Conservation (phyloP, 2,329 filamentous ascomycete genomes). For the Nigrospora oryzae region DNA sequence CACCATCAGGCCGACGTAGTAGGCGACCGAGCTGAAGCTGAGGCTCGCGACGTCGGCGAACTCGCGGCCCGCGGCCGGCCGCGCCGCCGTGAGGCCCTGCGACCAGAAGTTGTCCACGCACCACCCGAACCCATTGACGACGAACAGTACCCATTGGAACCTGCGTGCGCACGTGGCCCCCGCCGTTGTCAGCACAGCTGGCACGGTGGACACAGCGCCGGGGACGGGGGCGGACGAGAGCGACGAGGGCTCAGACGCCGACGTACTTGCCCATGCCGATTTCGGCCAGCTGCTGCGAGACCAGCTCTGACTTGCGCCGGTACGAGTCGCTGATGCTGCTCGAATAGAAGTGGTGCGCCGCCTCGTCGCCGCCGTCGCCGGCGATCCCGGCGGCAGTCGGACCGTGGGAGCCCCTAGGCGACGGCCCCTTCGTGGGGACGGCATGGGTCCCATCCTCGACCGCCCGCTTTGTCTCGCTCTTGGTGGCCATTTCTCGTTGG, state of each 20-base stretch:
- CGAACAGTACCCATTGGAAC: slow-evolving; percentile 33
- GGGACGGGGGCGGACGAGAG: background rate
- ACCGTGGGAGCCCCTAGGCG: too few species aligned
- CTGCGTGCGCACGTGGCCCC: slow-evolving; percentile 3
- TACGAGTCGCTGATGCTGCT: slow-evolving; percentile 18
- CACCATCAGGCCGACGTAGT: slow-evolving; percentile 29
- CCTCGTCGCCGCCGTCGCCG: slow-evolving; percentile 18
- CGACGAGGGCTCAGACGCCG: background rate
- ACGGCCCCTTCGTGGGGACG: too few species aligned
- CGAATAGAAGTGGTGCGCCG: slow-evolving; percentile 27
- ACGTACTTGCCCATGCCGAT: slow-evolving; percentile 26
- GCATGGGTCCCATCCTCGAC: too few species aligned
- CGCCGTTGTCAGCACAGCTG: background rate
- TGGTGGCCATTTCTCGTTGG: too few species aligned
- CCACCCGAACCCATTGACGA: slow-evolving; percentile 38
- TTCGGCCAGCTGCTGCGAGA: slow-evolving; percentile 16
- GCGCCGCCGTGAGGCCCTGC: slow-evolving; percentile 24
- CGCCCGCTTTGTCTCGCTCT: too few species aligned
- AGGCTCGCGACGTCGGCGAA: slow-evolving; percentile 21
- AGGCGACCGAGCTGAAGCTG: slow-evolving; percentile 23
- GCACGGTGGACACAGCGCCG: background rate
- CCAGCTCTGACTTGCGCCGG: slow-evolving; percentile 22
- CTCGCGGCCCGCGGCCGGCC: slow-evolving; percentile 23
- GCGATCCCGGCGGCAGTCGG: background rate
- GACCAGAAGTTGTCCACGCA: slow-evolving; percentile 34